These are phyloP conservation scores for Malus hybrid DNA, from an alignment of 331 rosid genomes.

Conservation along the genomic window DNA sequence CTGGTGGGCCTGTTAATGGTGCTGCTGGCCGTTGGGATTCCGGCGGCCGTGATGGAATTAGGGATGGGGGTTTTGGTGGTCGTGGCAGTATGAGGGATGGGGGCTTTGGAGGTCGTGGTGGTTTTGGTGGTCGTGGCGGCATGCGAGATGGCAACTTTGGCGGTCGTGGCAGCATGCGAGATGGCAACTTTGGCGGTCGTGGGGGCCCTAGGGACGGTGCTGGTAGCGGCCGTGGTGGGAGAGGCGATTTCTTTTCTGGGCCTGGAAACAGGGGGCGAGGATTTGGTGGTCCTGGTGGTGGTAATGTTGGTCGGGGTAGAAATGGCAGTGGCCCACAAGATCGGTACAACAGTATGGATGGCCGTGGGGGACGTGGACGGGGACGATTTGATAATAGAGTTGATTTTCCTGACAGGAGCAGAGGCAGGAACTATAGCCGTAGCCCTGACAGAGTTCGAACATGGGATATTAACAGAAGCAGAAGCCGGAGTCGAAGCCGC, in stretches of 20 bases:
- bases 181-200: conserved; percentile 48
- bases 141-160: conserved; percentile 46
- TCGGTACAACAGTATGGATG: conserved; percentile 53
- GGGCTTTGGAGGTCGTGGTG: conserved; percentile 41
- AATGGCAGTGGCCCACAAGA: conserved; percentile 53
- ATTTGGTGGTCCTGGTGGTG: conserved; percentile 59
- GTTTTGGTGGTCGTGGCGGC: conserved; percentile 53
- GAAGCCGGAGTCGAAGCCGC: conserved; percentile 45
- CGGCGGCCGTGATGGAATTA: conserved; percentile 54
- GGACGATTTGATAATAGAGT: conserved; percentile 85
- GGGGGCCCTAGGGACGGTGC: conserved; percentile 60
- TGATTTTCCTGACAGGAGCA: conserved; percentile 41
- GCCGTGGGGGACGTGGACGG: conserved; percentile 79
- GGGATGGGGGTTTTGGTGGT: conserved; percentile 48
- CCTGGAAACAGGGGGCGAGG: conserved; percentile 90
- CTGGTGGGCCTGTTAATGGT: conserved; percentile 16
- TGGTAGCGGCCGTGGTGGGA: conserved; percentile 52
- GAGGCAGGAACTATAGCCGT: conserved; percentile 76
- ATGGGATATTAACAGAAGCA: conserved; percentile 59
- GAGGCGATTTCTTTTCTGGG: conserved; percentile 71
- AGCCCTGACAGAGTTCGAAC: conserved; percentile 89
- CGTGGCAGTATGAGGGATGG: conserved; percentile 56
- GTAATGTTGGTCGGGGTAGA: conserved; percentile 66
- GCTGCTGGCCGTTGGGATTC: conserved; percentile 67
- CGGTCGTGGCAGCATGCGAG: conserved; percentile 46